phyloP scores from a whole-genome alignment of 495 filamentous ascomycete genomes.

The Xylaria sp. region DNA sequence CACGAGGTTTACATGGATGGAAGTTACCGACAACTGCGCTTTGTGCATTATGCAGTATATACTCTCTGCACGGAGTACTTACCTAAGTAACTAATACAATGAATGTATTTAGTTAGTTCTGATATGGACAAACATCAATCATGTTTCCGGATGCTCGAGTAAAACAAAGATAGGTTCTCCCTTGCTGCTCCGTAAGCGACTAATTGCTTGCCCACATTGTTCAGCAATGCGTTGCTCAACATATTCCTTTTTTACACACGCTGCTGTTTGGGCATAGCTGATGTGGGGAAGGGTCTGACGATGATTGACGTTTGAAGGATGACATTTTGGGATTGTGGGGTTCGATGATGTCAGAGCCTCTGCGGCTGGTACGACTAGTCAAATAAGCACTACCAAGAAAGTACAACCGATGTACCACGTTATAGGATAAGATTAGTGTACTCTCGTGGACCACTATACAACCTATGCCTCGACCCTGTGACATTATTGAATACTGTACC shows the following conservation, averaged over 20 bases:
- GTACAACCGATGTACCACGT: conserved; percentile 11
- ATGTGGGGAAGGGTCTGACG: conserved; percentile 18
- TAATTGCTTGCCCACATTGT: background rate
- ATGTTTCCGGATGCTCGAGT: too few species aligned
- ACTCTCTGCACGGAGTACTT: too few species aligned
- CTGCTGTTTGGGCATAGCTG: background rate
- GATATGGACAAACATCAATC: background rate
- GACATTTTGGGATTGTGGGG: conserved; percentile 19
- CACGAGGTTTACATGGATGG: conserved; percentile 21
- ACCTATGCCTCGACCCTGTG: background rate
- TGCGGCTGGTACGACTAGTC: background rate
- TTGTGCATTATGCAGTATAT: background rate
- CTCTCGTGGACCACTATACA: too few species aligned
- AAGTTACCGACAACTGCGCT: background rate
- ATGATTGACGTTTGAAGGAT: conserved; percentile 20
- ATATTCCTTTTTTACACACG: background rate
- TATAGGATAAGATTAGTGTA: background rate
- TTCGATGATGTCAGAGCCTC: conserved; percentile 22
- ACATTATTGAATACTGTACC: background rate
- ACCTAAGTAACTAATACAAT: background rate
- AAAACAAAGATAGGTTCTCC: background rate
- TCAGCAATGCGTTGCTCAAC: background rate
- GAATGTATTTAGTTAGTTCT: background rate
- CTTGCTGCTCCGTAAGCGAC: background rate
- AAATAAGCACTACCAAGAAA: background rate